Percentiles rank a stretch among this genome's conserved stretches.
Evolutionary conservation across 345 rosid genomes (phyloP).

Genomic region (Citrus cavaleriei): DNA sequence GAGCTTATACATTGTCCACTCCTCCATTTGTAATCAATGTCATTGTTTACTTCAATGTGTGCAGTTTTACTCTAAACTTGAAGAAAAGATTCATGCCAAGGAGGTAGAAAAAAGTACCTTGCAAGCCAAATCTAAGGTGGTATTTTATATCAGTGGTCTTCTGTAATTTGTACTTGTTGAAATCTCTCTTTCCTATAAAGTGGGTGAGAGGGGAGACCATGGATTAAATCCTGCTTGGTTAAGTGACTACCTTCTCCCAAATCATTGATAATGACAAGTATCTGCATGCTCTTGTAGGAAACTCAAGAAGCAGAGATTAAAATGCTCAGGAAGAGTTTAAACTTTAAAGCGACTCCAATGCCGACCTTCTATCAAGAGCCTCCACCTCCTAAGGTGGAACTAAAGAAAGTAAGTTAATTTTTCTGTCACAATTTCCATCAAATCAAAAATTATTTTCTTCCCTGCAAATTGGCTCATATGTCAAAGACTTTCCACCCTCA

Average conservation of each 20-base stretch:
- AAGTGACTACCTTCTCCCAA: neutral
- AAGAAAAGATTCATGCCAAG: conserved; percentile 94
- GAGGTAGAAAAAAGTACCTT: conserved; percentile 70
- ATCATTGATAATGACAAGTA: neutral
- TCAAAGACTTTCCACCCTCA: neutral
- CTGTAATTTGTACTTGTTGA: neutral
- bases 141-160: conserved; percentile 10
- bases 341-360: conserved; percentile 97
- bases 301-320: conserved; percentile 94
- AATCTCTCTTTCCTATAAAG: neutral
- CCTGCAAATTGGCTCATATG: neutral
- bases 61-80: conserved; percentile 94
- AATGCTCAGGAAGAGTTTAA: conserved; percentile 86
- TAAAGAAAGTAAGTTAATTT: conserved; percentile 67
- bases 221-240: neutral
- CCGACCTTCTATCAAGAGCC: conserved; percentile 98
- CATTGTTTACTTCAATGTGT: conserved; percentile 12
- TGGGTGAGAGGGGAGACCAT: neutral
- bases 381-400: conserved; percentile 72
- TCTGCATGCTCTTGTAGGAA: conserved; percentile 49
- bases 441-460: neutral
- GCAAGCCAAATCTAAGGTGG: conserved; percentile 96
- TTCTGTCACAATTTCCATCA: conserved; percentile 11
- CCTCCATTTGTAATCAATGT: neutral
- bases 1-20: conserved; percentile 2